phyloP scores from a whole-genome alignment of 2,329 filamentous ascomycete species.

The Aspergillus novofumigatus region DNA sequence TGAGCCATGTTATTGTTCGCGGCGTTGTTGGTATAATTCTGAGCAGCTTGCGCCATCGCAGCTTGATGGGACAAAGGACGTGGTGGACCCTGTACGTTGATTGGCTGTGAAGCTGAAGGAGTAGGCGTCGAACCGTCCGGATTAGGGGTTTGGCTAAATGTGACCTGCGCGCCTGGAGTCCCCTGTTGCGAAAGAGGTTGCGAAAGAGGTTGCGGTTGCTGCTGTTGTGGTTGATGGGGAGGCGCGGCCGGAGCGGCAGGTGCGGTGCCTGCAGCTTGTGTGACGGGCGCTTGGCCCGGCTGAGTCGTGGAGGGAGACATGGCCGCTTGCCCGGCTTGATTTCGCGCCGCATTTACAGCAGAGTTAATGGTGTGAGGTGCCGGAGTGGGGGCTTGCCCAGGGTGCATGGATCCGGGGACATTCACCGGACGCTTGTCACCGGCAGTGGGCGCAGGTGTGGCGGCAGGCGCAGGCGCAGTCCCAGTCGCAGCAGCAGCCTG shows the following conservation, averaged over 20 bases:
- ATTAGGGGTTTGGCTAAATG: conserved; percentile 29
- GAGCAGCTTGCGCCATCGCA: conserved; percentile 43
- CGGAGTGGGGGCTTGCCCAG: conserved; percentile 33
- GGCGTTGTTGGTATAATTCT: conserved; percentile 37
- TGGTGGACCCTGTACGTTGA: conserved; percentile 34
- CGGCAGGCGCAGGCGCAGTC: conserved; percentile 15
- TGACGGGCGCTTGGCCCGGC: conserved; percentile 26
- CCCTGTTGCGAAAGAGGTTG: conserved; percentile 31
- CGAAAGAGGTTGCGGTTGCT: conserved; percentile 24
- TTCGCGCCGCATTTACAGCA: conserved; percentile 43
- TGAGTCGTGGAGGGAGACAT: conserved; percentile 36
- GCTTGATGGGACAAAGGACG: conserved; percentile 44
- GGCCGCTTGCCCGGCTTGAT: conserved; percentile 34
- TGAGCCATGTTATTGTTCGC: conserved; percentile 17
- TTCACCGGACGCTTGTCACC: conserved; percentile 20
- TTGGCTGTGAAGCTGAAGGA: conserved; percentile 25
- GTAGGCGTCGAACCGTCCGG: conserved; percentile 31
- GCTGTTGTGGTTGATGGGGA: conserved; percentile 16
- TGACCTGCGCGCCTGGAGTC: conserved; percentile 23
- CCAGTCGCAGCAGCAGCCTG: conserved; percentile 15
- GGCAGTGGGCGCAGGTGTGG: conserved; percentile 3
- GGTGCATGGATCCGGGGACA: conserved; percentile 25
- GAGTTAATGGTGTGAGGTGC: conserved; percentile 47
- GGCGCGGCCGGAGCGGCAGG: conserved; percentile 20
- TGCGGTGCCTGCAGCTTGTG: conserved; percentile 23